phyloP scores from a whole-genome alignment of 306 rosid species.

The Sechiopsis laciniata region DNA sequence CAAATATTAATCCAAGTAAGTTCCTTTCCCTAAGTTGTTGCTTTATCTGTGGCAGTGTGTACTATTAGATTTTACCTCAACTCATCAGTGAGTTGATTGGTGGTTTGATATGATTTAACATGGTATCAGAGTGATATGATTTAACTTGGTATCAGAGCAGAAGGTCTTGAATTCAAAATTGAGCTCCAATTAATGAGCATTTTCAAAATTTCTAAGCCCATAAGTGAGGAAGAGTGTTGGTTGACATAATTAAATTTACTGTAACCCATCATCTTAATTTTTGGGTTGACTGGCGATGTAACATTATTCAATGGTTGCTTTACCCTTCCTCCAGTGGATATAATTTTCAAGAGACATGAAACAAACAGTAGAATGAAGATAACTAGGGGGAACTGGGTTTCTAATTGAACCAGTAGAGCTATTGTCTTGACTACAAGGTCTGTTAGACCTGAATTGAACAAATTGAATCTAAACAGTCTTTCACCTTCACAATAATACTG shows the following conservation, averaged over 20 bases:
- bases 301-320: too few relatives aligned
- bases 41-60: background rate
- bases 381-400: background rate
- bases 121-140: too few relatives aligned
- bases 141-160: too few relatives aligned
- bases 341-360: background rate
- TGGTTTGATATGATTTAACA: too few relatives aligned
- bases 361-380: background rate
- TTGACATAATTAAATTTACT: too few relatives aligned
- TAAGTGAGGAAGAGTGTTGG: too few relatives aligned
- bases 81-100: too few relatives aligned
- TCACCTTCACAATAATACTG: background rate
- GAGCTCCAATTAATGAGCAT: too few relatives aligned
- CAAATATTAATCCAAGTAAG: conserved; percentile 72
- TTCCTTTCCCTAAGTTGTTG: conserved; percentile 24
- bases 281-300: too few relatives aligned
- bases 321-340: background rate
- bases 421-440: background rate
- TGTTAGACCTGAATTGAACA: background rate
- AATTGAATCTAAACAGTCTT: background rate
- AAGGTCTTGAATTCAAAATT: too few relatives aligned
- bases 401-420: background rate
- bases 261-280: too few relatives aligned
- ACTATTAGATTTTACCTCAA: background rate
- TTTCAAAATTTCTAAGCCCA: too few relatives aligned